These are phyloP conservation scores for Chlorella sorokiniana DNA, from an alignment of 139 green algal species.

Conservation along the genomic window DNA sequence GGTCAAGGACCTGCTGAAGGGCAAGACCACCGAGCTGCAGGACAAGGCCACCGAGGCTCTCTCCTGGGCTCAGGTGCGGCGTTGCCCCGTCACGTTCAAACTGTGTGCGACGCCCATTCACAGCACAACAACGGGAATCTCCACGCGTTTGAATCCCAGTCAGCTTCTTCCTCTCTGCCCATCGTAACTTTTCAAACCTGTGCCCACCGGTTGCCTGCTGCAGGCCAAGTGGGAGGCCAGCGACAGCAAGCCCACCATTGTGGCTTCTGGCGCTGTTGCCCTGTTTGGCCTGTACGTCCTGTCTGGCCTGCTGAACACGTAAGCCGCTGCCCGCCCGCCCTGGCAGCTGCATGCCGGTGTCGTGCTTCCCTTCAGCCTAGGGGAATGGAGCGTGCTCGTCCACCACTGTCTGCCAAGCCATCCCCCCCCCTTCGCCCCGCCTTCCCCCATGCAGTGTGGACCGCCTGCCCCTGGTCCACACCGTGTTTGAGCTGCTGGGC, in stretches of 20 bases:
- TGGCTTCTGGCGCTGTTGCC: constrained; percentile 30
- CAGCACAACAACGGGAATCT: background rate
- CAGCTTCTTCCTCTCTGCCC: background rate
- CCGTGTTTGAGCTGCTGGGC: constrained; percentile 48
- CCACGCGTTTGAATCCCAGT: no score
- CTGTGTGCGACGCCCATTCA: background rate
- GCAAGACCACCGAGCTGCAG: constrained; percentile 1
- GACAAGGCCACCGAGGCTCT: constrained; percentile 3
- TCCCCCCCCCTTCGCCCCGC: background rate
- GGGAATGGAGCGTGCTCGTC: background rate
- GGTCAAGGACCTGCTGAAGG: constrained; percentile 24
- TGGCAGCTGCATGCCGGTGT: no score
- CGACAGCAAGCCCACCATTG: constrained; percentile 46
- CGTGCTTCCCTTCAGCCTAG: background rate
- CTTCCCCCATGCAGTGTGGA: constrained; percentile 23
- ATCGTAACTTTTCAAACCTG: background rate
- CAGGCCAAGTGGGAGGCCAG: constrained; percentile 46
- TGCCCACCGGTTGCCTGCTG: background rate
- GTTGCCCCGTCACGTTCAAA: background rate
- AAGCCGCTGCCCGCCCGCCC: background rate
- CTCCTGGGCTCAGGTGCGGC: background rate
- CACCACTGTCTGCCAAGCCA: no score
- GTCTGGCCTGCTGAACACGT: constrained; percentile 26
- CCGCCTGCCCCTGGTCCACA: constrained; percentile 41
- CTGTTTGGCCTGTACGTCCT: constrained; percentile 44